phyloP scores from a whole-genome alignment of 306 rosid genomes.

The Vigna hirtella region DNA sequence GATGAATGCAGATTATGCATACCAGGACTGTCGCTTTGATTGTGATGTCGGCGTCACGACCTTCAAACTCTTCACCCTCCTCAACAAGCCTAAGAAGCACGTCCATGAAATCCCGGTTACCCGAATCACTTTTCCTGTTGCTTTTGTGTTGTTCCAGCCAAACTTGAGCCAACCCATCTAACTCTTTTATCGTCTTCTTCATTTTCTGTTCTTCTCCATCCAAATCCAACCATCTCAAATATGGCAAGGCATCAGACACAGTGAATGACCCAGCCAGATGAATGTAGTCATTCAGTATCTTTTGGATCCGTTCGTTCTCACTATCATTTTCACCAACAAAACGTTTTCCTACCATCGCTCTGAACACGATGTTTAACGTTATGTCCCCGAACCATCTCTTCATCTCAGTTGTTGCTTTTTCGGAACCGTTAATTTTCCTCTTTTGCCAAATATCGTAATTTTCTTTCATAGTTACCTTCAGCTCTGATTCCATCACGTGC shows the following conservation, averaged over 20 bases:
- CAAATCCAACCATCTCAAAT: constrained; percentile 58
- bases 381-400: constrained; percentile 50
- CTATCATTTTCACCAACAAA: constrained; percentile 16
- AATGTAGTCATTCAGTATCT: background rate
- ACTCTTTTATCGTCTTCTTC: constrained; percentile 40
- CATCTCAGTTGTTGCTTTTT: constrained; percentile 40
- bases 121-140: background rate
- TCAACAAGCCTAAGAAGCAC: constrained; percentile 34
- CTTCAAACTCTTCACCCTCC: background rate
- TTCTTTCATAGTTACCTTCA: constrained; percentile 29
- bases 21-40: constrained; percentile 49
- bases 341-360: constrained; percentile 43
- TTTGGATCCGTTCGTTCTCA: constrained; percentile 3
- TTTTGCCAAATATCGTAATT: background rate
- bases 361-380: constrained; percentile 13
- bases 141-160: constrained; percentile 50
- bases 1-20: background rate
- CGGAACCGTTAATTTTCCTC: background rate
- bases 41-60: constrained; percentile 20
- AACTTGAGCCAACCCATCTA: constrained; percentile 20
- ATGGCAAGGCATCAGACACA: constrained; percentile 45
- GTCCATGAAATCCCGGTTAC: constrained; percentile 39
- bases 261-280: constrained; percentile 28
- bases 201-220: constrained; percentile 50
- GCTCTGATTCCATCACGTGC: constrained; percentile 42